phyloP scores from a whole-genome alignment of 371 early-diverging fungal genomes.

The Circinella umbellata region DNA sequence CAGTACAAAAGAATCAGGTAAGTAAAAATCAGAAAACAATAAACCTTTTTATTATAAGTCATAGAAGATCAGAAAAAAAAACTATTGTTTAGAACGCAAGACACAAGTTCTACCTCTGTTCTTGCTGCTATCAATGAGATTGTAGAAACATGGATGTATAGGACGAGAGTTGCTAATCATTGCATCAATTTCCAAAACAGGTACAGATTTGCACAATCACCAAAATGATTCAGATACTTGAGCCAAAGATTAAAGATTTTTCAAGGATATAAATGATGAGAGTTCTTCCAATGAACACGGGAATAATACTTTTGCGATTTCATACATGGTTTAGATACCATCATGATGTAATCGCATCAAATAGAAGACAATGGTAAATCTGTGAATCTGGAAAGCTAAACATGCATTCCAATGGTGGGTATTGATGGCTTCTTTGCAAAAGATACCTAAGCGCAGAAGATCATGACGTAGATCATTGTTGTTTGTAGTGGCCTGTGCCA shows the following conservation, averaged over 20 bases:
- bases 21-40: too few species aligned
- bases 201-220: too few species aligned
- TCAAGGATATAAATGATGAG: slow-evolving; percentile 5
- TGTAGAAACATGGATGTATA: too few species aligned
- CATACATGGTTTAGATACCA: slow-evolving; percentile 29
- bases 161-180: too few species aligned
- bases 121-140: too few species aligned
- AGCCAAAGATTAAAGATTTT: not conserved
- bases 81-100: too few species aligned
- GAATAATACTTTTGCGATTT: slow-evolving; percentile 28
- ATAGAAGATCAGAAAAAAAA: too few species aligned
- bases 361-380: slow-evolving; percentile 5
- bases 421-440: slow-evolving; percentile 18
- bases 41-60: too few species aligned
- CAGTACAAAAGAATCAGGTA: too few species aligned
- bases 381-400: slow-evolving; percentile 18
- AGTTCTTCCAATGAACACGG: slow-evolving; percentile 14
- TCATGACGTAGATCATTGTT: slow-evolving; percentile 20
- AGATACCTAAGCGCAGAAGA: slow-evolving; percentile 19
- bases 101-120: too few species aligned
- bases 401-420: slow-evolving; percentile 6
- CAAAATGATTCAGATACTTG: too few species aligned
- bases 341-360: slow-evolving; percentile 19
- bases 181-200: too few species aligned
- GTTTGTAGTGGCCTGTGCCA: slow-evolving; percentile 15